Evolutionary conservation across 768 basidiomycete genomes (phyloP).

Genomic region (Exidia glandulosa): DNA sequence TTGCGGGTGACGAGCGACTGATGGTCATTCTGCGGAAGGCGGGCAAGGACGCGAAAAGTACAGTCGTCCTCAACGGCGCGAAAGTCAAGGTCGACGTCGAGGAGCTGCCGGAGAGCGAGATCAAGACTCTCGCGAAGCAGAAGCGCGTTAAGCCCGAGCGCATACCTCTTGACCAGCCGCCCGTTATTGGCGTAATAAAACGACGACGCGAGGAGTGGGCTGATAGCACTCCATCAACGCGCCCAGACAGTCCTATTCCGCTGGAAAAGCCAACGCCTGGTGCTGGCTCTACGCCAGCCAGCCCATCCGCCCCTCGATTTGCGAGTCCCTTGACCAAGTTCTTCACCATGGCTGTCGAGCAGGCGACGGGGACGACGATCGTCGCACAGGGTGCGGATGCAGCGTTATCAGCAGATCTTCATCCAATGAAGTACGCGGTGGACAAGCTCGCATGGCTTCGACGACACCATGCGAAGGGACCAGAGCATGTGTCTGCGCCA

Average conservation of each 20-base stretch:
- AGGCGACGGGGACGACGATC: constrained; percentile 49
- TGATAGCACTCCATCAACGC: constrained; percentile 13
- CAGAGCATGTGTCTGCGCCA: constrained; percentile 30
- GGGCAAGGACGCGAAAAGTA: constrained; percentile 50
- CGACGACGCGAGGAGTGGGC: constrained; percentile 65
- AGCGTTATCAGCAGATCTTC: constrained; percentile 41
- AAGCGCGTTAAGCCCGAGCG: constrained; percentile 80
- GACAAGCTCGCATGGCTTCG: constrained; percentile 76
- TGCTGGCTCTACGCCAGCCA: constrained; percentile 14
- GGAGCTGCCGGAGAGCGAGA: constrained; percentile 76
- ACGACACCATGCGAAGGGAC: constrained; percentile 39
- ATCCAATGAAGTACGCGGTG: constrained; percentile 70
- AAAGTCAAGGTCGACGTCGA: constrained; percentile 79
- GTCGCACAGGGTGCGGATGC: constrained; percentile 28
- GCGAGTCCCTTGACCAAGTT: constrained; percentile 62
- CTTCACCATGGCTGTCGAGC: constrained; percentile 64
- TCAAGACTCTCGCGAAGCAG: constrained; percentile 69
- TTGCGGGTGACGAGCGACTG: constrained; percentile 66
- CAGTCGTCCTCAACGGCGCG: constrained; percentile 83
- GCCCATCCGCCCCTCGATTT: constrained; percentile 37
- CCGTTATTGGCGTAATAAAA: constrained; percentile 60
- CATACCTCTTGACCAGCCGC: constrained; percentile 89
- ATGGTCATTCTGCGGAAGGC: constrained; percentile 65
- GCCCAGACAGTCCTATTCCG: constrained; percentile 1
- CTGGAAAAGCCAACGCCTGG: constrained; percentile 7